phyloP scores from a whole-genome alignment of 164 flowering plant genomes.

The Buxus sempervirens region DNA sequence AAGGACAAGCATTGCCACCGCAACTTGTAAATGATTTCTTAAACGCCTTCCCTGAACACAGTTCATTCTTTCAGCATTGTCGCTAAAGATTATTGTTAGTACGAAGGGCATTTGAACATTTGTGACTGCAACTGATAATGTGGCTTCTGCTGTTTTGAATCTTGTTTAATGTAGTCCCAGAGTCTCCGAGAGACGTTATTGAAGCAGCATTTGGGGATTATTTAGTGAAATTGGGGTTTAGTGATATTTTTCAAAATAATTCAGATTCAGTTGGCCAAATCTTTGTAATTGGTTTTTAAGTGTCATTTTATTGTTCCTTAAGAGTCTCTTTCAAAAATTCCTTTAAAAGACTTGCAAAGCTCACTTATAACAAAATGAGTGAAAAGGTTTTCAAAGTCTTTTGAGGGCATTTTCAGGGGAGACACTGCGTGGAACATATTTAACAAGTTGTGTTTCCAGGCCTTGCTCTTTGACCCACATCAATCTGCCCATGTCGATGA shows the following conservation, averaged over 20 bases:
- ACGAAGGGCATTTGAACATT: neutral
- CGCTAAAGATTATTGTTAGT: neutral
- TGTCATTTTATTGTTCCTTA: too few species aligned
- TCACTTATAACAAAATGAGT: too few species aligned
- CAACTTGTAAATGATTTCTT: slow-evolving; percentile 35
- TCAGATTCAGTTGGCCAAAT: too few species aligned
- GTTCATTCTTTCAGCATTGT: slow-evolving; percentile 24
- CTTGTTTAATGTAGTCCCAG: neutral
- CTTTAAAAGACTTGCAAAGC: too few species aligned
- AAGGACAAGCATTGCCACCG: slow-evolving; percentile 24
- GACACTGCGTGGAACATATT: slow-evolving; percentile 66
- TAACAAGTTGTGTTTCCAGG: slow-evolving; percentile 50
- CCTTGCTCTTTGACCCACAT: slow-evolving; percentile 70
- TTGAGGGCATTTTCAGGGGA: slow-evolving; percentile 99
- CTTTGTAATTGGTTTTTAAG: too few species aligned
- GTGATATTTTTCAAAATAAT: too few species aligned
- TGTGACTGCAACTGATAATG: neutral
- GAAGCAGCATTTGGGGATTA: neutral
- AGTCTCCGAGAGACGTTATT: neutral
- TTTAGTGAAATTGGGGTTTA: too few species aligned
- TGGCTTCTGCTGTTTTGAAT: neutral
- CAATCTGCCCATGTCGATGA: slow-evolving; percentile 80
- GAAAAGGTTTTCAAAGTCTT: too few species aligned
- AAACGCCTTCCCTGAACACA: slow-evolving; percentile 41
- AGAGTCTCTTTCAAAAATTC: too few species aligned